Evolutionary conservation across 805 yeast genomes (phyloP), one percentile per base, ranked within the genome.

Genomic region (Kluyveromyces dobzhanskii): DNA sequence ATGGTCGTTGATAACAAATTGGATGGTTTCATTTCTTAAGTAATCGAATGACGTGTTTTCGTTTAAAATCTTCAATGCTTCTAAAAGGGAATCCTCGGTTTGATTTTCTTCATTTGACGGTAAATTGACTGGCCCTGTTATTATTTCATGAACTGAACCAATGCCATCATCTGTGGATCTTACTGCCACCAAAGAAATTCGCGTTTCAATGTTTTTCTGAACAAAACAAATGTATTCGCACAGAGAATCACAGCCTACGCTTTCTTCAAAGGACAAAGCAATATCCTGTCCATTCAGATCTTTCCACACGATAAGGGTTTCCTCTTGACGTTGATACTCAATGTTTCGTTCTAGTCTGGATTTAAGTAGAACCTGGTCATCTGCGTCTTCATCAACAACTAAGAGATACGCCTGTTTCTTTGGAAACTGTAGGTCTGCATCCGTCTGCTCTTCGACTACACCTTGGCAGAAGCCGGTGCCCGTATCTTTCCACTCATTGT

Each of bases 401-500:
- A 80, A 56, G 40, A 88, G 73, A 50, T 65, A 76, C 2, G 94
- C 85, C 45, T 2, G 51, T 47, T 3, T 43, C 38, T 30, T 12
- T 9, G 9, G n/a, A 16, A 60, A 44, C 3, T 43, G 54, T 9
- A 37, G 27, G 12, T 25, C 26, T 9, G 32, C 28, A 4, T 14
- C 30, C 18, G 23, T 28, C 3, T 21, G 28, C 4, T 14, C 34
- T 30, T 42, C 43, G 4, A 80, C 49, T 46, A 78, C 80, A 6
- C 97, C 97, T 36, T 73, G 70, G 53, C 95, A 86, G 55, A 75
- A 81, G 0, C 98, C 97, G 0, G 97, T 87, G 14, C 97, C 97
- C 35, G 81, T 75, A 54, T 90, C 97, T 29, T 76, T 67, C 98
- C 98, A 90, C 49, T 76, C 80, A 35, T 81, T 88, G 21, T 83